Evolutionary conservation across 768 basidiomycete species (phyloP).

Genomic region (Pulveroboletus sp.): DNA sequence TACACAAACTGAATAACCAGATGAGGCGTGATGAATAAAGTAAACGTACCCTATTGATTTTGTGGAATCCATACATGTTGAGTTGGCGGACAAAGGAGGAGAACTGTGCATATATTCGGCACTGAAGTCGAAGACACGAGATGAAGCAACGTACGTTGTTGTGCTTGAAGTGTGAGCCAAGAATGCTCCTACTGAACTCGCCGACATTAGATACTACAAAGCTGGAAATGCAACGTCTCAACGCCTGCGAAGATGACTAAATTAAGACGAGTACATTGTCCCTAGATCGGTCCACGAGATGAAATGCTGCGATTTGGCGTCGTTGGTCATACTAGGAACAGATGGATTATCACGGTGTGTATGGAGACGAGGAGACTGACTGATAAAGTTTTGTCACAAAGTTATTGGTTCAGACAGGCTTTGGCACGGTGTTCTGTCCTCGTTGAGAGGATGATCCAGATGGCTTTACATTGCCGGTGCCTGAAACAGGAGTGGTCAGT

Average conservation of each 20-base stretch:
- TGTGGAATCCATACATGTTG: conserved; percentile 97
- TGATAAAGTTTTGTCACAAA: conserved; percentile 89
- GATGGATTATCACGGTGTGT: background rate
- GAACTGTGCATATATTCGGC: conserved; percentile 50
- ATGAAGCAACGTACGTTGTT: conserved; percentile 67
- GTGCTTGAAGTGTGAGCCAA: conserved; percentile 88
- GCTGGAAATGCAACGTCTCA: conserved; percentile 27
- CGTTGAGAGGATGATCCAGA: conserved; percentile 16
- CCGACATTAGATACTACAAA: conserved; percentile 86
- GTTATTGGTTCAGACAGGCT: conserved; percentile 70
- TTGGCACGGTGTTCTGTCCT: conserved; percentile 59
- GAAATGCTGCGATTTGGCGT: conserved; percentile 74
- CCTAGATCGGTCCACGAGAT: conserved; percentile 83
- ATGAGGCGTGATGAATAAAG: background rate
- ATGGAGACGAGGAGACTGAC: conserved; percentile 41
- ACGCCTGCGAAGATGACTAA: background rate
- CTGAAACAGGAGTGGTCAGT: conserved; percentile 9
- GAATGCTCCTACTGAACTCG: conserved; percentile 81
- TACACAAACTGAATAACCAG: no score
- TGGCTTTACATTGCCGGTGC: conserved; percentile 11
- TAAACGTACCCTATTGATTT: conserved; percentile 75
- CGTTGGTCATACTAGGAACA: conserved; percentile 74
- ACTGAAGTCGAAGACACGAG: background rate
- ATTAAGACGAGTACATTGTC: conserved; percentile 43
- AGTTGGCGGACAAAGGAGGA: conserved; percentile 93